Conservation (phyloP, 805 yeast species). For the Cyberlindnera meyerae region DNA sequence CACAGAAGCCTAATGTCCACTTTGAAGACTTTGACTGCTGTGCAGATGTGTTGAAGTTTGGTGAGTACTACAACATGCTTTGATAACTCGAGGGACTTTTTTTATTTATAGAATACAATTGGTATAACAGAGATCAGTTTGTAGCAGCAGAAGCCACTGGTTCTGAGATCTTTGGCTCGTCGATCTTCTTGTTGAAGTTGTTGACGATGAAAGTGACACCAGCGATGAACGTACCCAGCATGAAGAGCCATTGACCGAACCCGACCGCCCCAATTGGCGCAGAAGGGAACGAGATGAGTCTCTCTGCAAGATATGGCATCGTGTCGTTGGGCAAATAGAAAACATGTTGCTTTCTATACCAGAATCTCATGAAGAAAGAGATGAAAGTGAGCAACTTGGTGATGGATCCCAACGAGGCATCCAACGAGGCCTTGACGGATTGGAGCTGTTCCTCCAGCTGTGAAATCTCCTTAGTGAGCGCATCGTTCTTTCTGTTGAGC, state of each 20-base stretch:
- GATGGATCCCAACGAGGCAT: not conserved
- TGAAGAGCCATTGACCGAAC: conserved; percentile 50
- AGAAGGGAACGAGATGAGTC: conserved; percentile 36
- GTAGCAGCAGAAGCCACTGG: not conserved
- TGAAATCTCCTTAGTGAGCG: conserved; percentile 10
- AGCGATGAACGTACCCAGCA: conserved; percentile 24
- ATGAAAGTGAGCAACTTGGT: conserved; percentile 1
- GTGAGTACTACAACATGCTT: conserved; percentile 7
- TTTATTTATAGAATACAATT: not conserved
- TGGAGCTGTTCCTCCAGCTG: conserved; percentile 4
- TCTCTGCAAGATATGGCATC: conserved; percentile 7
- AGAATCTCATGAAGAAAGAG: conserved; percentile 10
- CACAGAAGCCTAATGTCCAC: conserved; percentile 13
- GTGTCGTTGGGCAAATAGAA: conserved; percentile 12
- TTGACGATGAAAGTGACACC: conserved; percentile 23
- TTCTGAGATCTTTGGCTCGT: conserved; percentile 3
- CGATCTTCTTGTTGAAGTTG: conserved; percentile 4
- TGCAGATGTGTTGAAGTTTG: conserved; percentile 20
- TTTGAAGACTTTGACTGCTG: conserved; percentile 25
- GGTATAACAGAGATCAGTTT: not conserved
- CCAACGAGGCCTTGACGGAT: conserved; percentile 2
- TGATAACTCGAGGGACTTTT: not conserved
- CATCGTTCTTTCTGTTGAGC: conserved; percentile 49
- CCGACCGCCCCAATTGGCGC: conserved; percentile 61
- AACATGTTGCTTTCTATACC: conserved; percentile 15